Evolutionary conservation across 2,329 filamentous ascomycete species (phyloP).

Genomic region (Septoria linicola): DNA sequence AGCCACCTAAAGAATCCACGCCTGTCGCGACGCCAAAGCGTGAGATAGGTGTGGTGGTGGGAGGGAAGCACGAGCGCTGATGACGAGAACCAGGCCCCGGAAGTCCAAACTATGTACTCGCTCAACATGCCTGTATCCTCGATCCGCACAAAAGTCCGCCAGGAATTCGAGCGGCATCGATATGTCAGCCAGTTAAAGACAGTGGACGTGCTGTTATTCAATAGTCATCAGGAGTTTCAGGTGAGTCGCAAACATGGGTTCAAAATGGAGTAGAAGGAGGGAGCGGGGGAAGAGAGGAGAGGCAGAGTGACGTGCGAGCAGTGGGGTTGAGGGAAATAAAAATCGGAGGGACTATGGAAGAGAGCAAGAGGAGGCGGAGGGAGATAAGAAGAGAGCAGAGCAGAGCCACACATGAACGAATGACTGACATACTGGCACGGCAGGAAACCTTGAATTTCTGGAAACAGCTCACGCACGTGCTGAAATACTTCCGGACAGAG

Average conservation of each 20-base stretch:
- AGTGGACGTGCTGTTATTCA: conserved; percentile 84
- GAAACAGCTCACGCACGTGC: conserved; percentile 93
- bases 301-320: too few relatives aligned
- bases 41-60: too few relatives aligned
- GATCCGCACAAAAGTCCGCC: conserved; percentile 88
- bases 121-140: conserved; percentile 82
- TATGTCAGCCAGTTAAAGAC: conserved; percentile 86
- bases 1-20: too few relatives aligned
- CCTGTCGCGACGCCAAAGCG: too few relatives aligned
- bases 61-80: not conserved
- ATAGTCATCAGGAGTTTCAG: conserved; percentile 93
- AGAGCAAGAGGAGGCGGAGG: not conserved
- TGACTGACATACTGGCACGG: not conserved
- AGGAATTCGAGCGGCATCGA: conserved; percentile 95
- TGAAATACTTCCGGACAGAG: conserved; percentile 94
- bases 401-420: conserved; percentile 3
- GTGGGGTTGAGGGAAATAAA: not conserved
- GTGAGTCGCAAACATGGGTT: conserved; percentile 49
- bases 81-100: conserved; percentile 69
- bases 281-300: not conserved
- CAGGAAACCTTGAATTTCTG: conserved; percentile 99
- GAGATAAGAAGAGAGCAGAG: conserved; percentile 2
- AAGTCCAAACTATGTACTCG: conserved; percentile 97
- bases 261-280: too few relatives aligned
- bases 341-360: not conserved